Percentiles rank a stretch among this genome's conserved stretches.
These are phyloP conservation scores for Clonostachys rhizophaga DNA, from an alignment of 2,329 filamentous ascomycete genomes.

Conservation along the genomic window DNA sequence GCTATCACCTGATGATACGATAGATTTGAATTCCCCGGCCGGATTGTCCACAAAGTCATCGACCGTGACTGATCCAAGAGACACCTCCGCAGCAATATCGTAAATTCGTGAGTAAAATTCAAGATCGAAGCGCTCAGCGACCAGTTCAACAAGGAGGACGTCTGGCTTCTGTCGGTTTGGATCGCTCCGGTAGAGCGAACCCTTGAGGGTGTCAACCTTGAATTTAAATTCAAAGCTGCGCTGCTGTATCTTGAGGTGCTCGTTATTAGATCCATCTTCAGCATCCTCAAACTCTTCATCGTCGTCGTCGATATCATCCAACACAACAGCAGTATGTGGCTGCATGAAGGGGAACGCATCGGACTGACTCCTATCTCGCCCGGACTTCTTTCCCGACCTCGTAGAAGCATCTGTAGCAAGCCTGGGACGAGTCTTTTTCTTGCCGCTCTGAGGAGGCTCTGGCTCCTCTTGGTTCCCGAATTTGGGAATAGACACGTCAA, in stretches of 20 bases:
- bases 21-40: conserved; percentile 88
- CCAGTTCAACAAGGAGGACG: conserved; percentile 79
- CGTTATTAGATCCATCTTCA: conserved; percentile 46
- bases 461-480: conserved; percentile 43
- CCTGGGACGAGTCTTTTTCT: conserved; percentile 30
- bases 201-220: conserved; percentile 88
- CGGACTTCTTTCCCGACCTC: conserved; percentile 35
- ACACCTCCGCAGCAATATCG: conserved; percentile 90
- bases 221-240: conserved; percentile 96
- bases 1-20: conserved; percentile 77
- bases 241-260: conserved; percentile 72
- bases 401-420: conserved; percentile 39
- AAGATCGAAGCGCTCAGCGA: conserved; percentile 84
- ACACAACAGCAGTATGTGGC: conserved; percentile 70
- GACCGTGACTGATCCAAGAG: conserved; percentile 78
- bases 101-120: conserved; percentile 84
- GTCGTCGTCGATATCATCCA: conserved; percentile 69
- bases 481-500: conserved; percentile 90
- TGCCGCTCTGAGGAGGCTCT: conserved; percentile 13
- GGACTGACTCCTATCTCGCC: conserved; percentile 53
- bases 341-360: conserved; percentile 71
- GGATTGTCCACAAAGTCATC: conserved; percentile 94
- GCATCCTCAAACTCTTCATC: conserved; percentile 66
- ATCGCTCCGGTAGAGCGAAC: conserved; percentile 85
- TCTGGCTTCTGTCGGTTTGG: conserved; percentile 72